These are phyloP conservation scores for Arthrinium phaeospermum DNA, from an alignment of 2,329 filamentous ascomycete genomes.

Conservation along the genomic window DNA sequence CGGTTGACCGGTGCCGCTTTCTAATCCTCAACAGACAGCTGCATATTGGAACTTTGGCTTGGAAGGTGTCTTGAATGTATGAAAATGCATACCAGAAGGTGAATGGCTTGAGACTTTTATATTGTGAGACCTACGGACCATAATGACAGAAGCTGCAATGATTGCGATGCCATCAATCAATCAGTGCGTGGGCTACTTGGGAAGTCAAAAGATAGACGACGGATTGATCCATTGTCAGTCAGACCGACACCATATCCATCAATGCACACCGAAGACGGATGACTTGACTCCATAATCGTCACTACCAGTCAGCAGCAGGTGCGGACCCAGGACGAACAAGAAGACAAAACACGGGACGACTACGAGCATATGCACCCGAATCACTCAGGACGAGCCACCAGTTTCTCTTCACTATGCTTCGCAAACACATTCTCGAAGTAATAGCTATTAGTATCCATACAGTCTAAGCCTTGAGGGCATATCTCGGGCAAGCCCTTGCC, in stretches of 20 bases:
- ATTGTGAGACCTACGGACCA: background rate
- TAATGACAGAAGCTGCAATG: no score
- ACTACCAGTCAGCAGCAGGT: background rate
- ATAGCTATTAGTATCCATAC: slow-evolving; percentile 7
- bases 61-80: background rate
- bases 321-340: background rate
- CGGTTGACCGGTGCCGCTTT: background rate
- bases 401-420: background rate
- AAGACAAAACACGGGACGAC: background rate
- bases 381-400: background rate
- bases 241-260: background rate
- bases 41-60: background rate
- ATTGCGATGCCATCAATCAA: no score
- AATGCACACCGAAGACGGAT: background rate
- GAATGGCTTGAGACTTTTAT: background rate
- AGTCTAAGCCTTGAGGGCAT: background rate
- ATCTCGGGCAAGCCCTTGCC: background rate
- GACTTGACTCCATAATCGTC: background rate
- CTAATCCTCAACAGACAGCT: background rate
- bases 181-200: background rate
- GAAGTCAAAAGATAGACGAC: background rate
- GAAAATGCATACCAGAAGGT: background rate
- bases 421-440: background rate
- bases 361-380: background rate
- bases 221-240: background rate